Conservation (phyloP, 257 asterid genomes). For the Craterostigma plantagineum region DNA sequence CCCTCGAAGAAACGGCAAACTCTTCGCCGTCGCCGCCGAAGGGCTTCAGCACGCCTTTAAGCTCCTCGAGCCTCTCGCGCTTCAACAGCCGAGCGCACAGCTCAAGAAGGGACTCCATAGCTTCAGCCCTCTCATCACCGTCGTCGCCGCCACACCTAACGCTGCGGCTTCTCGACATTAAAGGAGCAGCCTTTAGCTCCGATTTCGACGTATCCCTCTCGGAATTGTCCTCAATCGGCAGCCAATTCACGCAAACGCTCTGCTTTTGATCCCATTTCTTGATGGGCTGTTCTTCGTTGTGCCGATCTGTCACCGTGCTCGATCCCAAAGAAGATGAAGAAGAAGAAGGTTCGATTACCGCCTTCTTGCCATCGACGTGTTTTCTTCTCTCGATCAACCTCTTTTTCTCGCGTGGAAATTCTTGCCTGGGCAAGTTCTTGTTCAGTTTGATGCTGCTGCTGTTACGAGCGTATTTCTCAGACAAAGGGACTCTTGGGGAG, state of each 20-base stretch:
- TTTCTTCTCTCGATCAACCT: no score
- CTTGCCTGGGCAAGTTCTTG: slow-evolving; percentile 12
- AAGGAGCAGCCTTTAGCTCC: neutral
- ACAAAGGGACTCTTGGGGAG: slow-evolving; percentile 4
- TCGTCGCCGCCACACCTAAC: neutral
- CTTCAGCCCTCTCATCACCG: slow-evolving; percentile 42
- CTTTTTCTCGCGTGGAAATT: neutral
- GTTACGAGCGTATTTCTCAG: slow-evolving; percentile 10
- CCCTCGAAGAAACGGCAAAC: slow-evolving; percentile 57
- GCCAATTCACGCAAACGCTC: slow-evolving; percentile 12
- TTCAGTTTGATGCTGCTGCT: slow-evolving; percentile 6
- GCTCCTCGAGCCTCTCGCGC: slow-evolving; percentile 56
- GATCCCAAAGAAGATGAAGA: slow-evolving; percentile 28
- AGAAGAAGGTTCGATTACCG: slow-evolving; percentile 5
- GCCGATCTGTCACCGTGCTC: slow-evolving; percentile 42
- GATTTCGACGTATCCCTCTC: neutral
- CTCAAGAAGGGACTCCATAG: slow-evolving; percentile 75
- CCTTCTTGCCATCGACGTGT: slow-evolving; percentile 6
- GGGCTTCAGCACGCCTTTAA: slow-evolving; percentile 62
- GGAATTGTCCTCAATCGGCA: neutral
- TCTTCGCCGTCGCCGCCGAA: slow-evolving; percentile 73
- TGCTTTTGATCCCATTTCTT: slow-evolving; percentile 1
- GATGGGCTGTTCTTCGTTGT: slow-evolving; percentile 12
- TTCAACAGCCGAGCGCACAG: slow-evolving; percentile 69
- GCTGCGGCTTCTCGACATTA: no score